Base-by-base conservation (phyloP, 2,329 filamentous ascomycete genomes). In the Trichoderma hamatum region DNA sequence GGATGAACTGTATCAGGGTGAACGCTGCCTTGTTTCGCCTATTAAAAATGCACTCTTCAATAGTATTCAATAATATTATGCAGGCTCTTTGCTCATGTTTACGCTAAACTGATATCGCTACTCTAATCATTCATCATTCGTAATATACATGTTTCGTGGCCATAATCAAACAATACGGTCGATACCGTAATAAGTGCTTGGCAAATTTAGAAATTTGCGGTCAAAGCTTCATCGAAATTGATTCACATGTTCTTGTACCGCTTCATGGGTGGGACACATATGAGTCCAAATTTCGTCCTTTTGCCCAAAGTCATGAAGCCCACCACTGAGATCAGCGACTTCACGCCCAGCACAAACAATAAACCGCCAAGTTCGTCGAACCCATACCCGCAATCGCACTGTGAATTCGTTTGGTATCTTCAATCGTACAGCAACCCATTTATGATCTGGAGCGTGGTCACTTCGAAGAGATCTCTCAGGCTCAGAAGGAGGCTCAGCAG, bases 381-480 rank as follows among this genome's bases (percentile, higher is more conserved):
- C 71, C 74, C 79, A 82, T 3, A 82, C 80, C 56, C 78, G 81
- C 21, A 87, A 62, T 21, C 88, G 79, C 54, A 83, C 82, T 32
- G 82, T 78, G 71, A 87, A 83, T 72, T 91, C 87, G 73, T 90
- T 83, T 28, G 83, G 82, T 51, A 91, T 86, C 72, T 83, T 84
- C 61, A 90, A 79, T 55, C 85, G 79, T 55, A 84, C 81, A 0
- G 86, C 89, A 43, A 86, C 86, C 80, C 83, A 89, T 74, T 87
- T 87, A 24, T 88, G 81, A 28, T 85, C 79, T 0, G 89, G 89
- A 58, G 82, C 83, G 71, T 88, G 82, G 62, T 85, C 84, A 19
- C 79, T 78, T 19, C 85, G 84, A 34, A 89, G 75, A 14, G 84
- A 76, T 19, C 77, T 76, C 9, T 84, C 81, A 1, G 79, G 74